Conservation (phyloP, 2,329 filamentous ascomycete genomes). For the Ophiostoma populinum region DNA sequence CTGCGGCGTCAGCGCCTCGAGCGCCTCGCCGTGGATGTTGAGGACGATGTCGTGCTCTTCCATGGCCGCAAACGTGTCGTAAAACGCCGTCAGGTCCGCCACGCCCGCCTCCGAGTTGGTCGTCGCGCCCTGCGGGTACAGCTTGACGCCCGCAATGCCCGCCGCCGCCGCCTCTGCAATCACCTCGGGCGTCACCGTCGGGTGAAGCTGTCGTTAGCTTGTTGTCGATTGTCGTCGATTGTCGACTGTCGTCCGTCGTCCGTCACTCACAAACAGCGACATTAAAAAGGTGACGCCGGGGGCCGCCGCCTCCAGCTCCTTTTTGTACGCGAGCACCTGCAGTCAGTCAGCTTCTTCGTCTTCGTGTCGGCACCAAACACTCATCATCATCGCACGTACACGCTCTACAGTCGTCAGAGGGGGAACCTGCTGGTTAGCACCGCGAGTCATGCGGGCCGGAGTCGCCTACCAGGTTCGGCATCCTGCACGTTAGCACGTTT, state of each 20-base stretch:
- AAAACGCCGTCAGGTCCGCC: constrained; percentile 50
- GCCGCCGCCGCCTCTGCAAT: constrained; percentile 57
- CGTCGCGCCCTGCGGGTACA: constrained; percentile 43
- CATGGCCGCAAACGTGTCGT: constrained; percentile 78
- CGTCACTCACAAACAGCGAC: constrained; percentile 36
- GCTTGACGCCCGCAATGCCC: constrained; percentile 55
- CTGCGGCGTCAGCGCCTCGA: constrained; percentile 19
- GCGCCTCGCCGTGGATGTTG: constrained; percentile 84
- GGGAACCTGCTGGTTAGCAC: no score
- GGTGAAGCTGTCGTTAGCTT: constrained; percentile 29
- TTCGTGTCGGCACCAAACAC: no score
- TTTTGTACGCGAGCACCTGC: constrained; percentile 50
- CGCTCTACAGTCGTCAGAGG: constrained; percentile 9
- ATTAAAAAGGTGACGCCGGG: constrained; percentile 52
- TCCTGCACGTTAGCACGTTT: constrained; percentile 27
- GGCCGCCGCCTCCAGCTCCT: constrained; percentile 40
- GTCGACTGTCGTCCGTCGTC: no score
- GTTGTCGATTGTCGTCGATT: no score
- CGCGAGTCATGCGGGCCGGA: background rate
- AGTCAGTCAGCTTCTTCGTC: no score
- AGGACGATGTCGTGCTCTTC: constrained; percentile 51
- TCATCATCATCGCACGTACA: no score
- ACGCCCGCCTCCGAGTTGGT: constrained; percentile 55
- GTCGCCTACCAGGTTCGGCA: constrained; percentile 17
- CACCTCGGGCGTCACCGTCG: constrained; percentile 45